Conservation (phyloP, 1,139 yeast species). For the Pichia sp. region DNA sequence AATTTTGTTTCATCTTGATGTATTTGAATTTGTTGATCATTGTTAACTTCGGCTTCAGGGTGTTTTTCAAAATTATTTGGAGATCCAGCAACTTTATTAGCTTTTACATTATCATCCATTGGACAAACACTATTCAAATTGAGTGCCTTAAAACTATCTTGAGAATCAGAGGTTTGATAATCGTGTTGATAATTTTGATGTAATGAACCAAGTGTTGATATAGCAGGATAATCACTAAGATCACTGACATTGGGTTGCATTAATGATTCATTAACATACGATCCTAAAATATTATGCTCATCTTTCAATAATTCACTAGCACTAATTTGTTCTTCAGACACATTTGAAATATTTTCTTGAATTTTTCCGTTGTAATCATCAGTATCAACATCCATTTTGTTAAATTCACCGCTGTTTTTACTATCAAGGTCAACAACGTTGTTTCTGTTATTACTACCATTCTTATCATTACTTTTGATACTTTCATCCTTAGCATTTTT, state of each 20-base stretch:
- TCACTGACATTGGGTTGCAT: neutral
- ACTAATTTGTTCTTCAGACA: neutral
- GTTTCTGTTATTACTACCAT: no score
- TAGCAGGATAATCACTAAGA: neutral
- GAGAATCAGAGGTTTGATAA: neutral
- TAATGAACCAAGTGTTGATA: neutral
- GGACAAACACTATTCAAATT: neutral
- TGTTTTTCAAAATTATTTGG: neutral
- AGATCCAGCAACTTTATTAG: neutral
- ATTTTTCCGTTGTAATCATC: neutral
- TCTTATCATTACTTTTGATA: neutral
- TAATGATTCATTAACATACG: neutral
- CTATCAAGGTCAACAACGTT: neutral
- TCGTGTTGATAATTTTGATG: neutral
- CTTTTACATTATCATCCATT: neutral
- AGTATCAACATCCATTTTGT: neutral
- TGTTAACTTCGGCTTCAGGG: neutral
- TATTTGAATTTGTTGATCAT: neutral
- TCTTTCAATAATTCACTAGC: neutral
- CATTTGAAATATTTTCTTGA: neutral
- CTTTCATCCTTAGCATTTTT: neutral
- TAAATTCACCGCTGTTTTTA: neutral
- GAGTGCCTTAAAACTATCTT: no score
- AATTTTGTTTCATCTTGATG: neutral
- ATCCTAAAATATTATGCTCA: no score